Base-by-base conservation (phyloP, 108 stramenopile species). In the Conticribra weissflogii region DNA sequence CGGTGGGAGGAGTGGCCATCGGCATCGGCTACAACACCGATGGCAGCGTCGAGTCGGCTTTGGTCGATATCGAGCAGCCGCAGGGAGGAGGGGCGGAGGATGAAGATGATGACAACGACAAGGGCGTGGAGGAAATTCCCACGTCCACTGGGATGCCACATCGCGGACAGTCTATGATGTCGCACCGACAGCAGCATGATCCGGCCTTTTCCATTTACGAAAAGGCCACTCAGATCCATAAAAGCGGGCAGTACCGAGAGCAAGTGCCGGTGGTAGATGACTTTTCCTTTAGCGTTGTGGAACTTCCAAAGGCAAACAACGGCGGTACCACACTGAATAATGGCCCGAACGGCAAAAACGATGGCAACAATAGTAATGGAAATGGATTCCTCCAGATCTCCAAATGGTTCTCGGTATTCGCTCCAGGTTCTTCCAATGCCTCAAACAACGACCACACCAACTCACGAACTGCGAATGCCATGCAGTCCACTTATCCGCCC, bases 261-360 rank as follows among this genome's bases (percentile, higher is more conserved):
- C 0, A 34, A 45, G 15, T 12, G n/a, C n/a, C n/a, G 25, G 62
- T 49, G 18, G 66, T 56, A 29, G 78, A 79, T 53, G 78, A 79
- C 45, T 79, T 68, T 30, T 72, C 71, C 52, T 79, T 79, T 59
- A 79, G 71, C 47, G 58, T 56, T 27, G 58, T 60, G 9, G 52
- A 61, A 28, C 50, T 61, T 45, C 51, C 50, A 18, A 58, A 60
- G 49, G 51, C 60, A 31, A 70, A 56, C 5, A 64, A 57, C 28
- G 54, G 70, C 9, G 25, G 33, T 15, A 15, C 44, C 12, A 47
- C 24, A 9, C 54, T 62, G 30, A 59, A 55, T 0, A 63, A 41
- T 5, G 57, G 49, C 41, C 28, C 28, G 17, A 27, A 56, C 30
- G 14, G 51, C 49, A 47, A 29, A 1, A 17, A 12, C 5, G 62